These are phyloP conservation scores for Mortierella alpina DNA, from an alignment of 192 early-diverging fungal genomes.

Conservation along the genomic window DNA sequence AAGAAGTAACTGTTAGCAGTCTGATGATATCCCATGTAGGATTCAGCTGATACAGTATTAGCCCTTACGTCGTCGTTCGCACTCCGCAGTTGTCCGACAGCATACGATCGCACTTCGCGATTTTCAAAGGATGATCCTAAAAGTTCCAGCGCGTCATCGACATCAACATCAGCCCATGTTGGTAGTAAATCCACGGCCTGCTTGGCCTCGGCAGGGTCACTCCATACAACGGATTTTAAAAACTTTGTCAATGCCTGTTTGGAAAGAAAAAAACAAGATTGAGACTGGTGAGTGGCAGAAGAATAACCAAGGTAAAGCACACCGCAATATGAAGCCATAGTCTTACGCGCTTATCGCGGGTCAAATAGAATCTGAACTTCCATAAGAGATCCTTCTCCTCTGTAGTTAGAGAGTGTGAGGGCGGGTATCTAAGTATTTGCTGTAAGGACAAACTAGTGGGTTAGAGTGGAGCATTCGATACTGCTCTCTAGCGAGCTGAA, in stretches of 20 bases:
- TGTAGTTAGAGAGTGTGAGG: constrained; percentile 82
- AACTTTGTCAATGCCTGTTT: constrained; percentile 95
- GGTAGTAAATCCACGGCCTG: constrained; percentile 91
- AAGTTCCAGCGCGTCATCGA: constrained; percentile 96
- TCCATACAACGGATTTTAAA: constrained; percentile 96
- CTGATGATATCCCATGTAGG: neutral
- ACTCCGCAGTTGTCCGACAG: constrained; percentile 87
- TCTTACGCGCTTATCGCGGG: constrained; percentile 87
- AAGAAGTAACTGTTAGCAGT: neutral
- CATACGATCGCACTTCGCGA: constrained; percentile 83
- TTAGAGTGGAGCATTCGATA: neutral
- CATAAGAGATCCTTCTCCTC: constrained; percentile 97
- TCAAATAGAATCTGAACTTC: constrained; percentile 97
- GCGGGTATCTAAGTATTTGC: constrained; percentile 93
- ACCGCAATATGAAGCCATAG: neutral
- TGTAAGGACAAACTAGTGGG: constrained; percentile 34
- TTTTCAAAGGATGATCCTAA: constrained; percentile 91
- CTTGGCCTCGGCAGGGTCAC: constrained; percentile 87
- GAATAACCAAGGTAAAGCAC: neutral
- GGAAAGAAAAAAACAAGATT: neutral
- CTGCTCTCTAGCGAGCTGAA: neutral
- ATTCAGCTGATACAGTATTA: neutral
- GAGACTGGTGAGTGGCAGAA: neutral
- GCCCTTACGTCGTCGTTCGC: constrained; percentile 87
- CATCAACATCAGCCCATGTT: constrained; percentile 91